A percentile compares a stretch with the other conserved stretches of the same genome.
phyloP scores from a whole-genome alignment of 169 alveolate species.

The Perkinsus olseni region DNA sequence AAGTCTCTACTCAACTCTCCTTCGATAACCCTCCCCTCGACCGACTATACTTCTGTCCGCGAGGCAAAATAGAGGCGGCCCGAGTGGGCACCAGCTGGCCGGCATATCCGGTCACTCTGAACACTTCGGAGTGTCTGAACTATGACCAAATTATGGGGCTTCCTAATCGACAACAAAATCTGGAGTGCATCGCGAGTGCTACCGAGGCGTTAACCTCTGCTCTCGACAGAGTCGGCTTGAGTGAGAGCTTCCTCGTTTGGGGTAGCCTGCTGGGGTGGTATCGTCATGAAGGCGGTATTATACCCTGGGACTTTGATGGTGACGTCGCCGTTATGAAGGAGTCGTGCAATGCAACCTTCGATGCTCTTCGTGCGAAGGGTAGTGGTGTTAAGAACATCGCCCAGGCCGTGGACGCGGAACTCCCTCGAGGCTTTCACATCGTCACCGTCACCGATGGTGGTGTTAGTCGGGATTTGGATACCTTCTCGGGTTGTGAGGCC shows the following conservation, averaged over 20 bases:
- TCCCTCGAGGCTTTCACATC: not conserved
- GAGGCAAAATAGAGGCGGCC: too few relatives aligned
- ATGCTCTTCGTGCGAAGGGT: not conserved
- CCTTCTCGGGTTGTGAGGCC: not conserved
- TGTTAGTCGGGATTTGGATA: not conserved
- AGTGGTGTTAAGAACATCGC: not conserved
- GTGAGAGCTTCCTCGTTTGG: not conserved
- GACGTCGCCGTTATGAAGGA: not conserved
- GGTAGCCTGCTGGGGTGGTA: not conserved
- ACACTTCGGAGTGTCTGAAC: too few relatives aligned
- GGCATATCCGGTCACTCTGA: too few relatives aligned
- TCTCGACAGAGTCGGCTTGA: not conserved
- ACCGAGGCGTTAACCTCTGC: not conserved
- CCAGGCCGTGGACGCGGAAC: not conserved
- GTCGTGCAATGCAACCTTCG: not conserved
- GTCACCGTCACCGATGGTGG: not conserved
- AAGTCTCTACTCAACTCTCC: too few relatives aligned
- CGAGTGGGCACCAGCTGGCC: too few relatives aligned
- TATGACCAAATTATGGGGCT: too few relatives aligned
- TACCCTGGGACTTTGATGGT: not conserved
- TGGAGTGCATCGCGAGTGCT: not conserved
- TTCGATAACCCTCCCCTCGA: too few relatives aligned
- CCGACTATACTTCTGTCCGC: too few relatives aligned
- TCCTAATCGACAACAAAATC: too few relatives aligned
- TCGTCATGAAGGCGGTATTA: not conserved